These are phyloP conservation scores for Salvia miltiorrhiza DNA, from an alignment of 257 asterid genomes.

Conservation along the genomic window DNA sequence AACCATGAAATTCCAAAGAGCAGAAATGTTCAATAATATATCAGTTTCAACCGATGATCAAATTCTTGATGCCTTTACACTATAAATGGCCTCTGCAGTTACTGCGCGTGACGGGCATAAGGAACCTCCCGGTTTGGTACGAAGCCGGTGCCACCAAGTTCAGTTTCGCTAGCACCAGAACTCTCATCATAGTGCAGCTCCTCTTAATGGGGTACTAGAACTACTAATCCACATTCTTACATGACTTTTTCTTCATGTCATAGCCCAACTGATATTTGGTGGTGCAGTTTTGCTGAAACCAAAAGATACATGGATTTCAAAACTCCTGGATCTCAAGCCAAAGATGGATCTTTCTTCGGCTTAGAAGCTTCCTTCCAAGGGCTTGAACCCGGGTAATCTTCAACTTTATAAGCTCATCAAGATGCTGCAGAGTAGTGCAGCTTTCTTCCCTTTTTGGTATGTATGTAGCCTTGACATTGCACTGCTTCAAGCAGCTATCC, in stretches of 20 bases:
- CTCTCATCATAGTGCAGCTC: conserved; percentile 67
- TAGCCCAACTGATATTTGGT: neutral
- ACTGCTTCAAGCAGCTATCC: conserved; percentile 52
- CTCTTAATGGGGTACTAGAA: conserved; percentile 69
- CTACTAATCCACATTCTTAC: conserved; percentile 10
- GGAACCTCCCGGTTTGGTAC: conserved; percentile 81
- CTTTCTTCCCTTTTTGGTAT: neutral
- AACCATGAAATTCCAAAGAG: neutral
- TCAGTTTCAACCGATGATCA: neutral
- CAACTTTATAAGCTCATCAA: neutral
- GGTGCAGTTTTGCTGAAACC: conserved; percentile 70
- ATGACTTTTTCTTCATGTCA: neutral
- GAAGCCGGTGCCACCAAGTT: conserved; percentile 91
- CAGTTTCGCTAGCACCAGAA: conserved; percentile 63
- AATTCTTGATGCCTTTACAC: neutral
- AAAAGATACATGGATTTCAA: conserved; percentile 84
- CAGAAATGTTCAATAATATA: neutral
- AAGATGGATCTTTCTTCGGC: conserved; percentile 71
- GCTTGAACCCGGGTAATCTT: conserved; percentile 74
- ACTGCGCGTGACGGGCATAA: conserved; percentile 68
- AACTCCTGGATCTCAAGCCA: conserved; percentile 85
- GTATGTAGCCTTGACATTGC: neutral
- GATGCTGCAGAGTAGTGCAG: neutral
- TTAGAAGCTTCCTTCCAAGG: conserved; percentile 83
- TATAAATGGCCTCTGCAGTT: no score